A percentile compares a stretch with the other conserved stretches of the same genome.
Evolutionary conservation across 345 rosid genomes (phyloP).

Genomic region (Acer campestre): DNA sequence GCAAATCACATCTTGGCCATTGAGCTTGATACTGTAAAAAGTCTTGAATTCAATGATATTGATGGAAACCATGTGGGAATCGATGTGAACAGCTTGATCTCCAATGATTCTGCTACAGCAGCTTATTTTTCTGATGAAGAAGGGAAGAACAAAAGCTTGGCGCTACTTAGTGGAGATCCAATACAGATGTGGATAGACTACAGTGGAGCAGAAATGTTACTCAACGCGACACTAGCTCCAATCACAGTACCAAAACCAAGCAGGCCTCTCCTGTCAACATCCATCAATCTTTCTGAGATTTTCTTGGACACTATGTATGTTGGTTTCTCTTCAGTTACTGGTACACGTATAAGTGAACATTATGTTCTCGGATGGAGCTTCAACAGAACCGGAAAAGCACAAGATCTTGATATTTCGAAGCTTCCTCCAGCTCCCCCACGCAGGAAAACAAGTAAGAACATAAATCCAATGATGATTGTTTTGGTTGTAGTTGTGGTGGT

Average conservation of each 20-base stretch:
- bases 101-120: constrained; percentile 10
- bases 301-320: constrained; percentile 36
- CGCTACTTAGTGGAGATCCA: constrained; percentile 13
- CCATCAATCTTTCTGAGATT: constrained; percentile 11
- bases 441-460: constrained; percentile 9
- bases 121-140: constrained; percentile 18
- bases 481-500: constrained; percentile 24
- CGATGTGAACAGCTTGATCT: constrained; percentile 24
- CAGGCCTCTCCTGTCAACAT: constrained; percentile 15
- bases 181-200: constrained; percentile 24
- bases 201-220: neutral
- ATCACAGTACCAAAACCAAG: constrained; percentile 2
- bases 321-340: constrained; percentile 60
- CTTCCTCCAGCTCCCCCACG: constrained; percentile 54
- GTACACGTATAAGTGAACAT: constrained; percentile 41
- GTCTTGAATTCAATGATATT: constrained; percentile 15
- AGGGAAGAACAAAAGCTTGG: neutral
- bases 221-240: constrained; percentile 20
- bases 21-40: constrained; percentile 27
- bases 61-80: constrained; percentile 35
- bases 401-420: constrained; percentile 39
- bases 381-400: constrained; percentile 46
- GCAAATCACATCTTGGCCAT: constrained; percentile 34
- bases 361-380: constrained; percentile 71
- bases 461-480: constrained; percentile 21